Conservation (phyloP, 495 filamentous ascomycete species). For the Neurospora sp. region DNA sequence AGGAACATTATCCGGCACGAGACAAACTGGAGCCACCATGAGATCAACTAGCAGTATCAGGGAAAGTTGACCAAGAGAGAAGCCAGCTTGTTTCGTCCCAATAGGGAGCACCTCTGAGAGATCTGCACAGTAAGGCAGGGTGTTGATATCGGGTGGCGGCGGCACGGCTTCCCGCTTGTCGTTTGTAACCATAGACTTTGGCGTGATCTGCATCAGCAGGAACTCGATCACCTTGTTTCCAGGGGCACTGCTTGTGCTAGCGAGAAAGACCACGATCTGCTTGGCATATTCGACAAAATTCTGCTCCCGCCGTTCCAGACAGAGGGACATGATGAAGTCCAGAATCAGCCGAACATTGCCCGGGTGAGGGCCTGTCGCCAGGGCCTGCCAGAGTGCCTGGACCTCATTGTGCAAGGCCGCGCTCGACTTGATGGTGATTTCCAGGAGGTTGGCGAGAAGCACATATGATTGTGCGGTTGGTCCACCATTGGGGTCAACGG, state of each 20-base stretch:
- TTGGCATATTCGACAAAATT: constrained; percentile 97
- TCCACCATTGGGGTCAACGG: constrained; percentile 87
- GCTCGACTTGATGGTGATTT: constrained; percentile 90
- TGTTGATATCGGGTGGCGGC: constrained; percentile 61
- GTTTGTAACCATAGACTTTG: constrained; percentile 78
- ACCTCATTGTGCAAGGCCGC: constrained; percentile 88
- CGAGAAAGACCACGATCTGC: constrained; percentile 92
- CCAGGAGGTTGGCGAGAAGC: constrained; percentile 87
- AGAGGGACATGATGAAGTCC: constrained; percentile 90
- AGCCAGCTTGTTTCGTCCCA: constrained; percentile 81
- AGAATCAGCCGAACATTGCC: constrained; percentile 94
- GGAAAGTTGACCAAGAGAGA: constrained; percentile 86
- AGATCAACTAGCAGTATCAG: constrained; percentile 92
- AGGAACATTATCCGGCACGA: constrained; percentile 66
- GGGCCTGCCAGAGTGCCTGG: constrained; percentile 92
- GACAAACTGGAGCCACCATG: constrained; percentile 81
- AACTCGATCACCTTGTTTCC: constrained; percentile 92
- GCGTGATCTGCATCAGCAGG: constrained; percentile 75
- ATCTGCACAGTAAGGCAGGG: constrained; percentile 82
- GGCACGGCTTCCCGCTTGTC: constrained; percentile 66
- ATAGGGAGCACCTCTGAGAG: constrained; percentile 68
- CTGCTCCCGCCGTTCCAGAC: constrained; percentile 85
- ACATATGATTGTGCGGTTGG: constrained; percentile 89
- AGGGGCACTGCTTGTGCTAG: constrained; percentile 66
- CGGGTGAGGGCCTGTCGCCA: constrained; percentile 84